Evolutionary conservation across 139 green algal species (phyloP), one percentile per base, ranked within the genome.

Genomic region (Chlorella sp.): DNA sequence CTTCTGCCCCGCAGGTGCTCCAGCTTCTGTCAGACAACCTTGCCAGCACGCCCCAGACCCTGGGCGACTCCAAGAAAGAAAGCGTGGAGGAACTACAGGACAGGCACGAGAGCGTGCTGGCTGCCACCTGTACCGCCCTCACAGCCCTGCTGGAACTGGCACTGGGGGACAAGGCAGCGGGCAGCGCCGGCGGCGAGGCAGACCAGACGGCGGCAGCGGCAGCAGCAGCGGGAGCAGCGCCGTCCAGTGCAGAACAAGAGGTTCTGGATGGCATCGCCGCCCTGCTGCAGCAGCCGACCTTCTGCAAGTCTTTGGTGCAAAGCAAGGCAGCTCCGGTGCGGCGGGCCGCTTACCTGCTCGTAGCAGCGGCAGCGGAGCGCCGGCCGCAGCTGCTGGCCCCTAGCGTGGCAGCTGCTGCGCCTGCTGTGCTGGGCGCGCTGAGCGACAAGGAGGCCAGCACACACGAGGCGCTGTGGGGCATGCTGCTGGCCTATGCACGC

Each of bases 381-480:
- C 22, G 21, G 34, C 68, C 89, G 24, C 66, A 68, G 69, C 69
- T 88, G 76, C 40, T 86, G 61, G 85, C 86, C 19, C 86, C 88
- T 18, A 57, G 83, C 18, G 80, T 91, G 34, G 57, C 77, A 4
- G 83, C 81, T 85, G 34, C 79, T 36, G 86, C 81, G 2, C 85
- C 94, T n/a, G 34, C 87, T 36, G 80, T 93, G 60, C 85, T 96
- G 61, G 94, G 91, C 15, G 86, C 85, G 15, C 78, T 96, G 64
- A 53, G 85, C 22, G 96, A 98, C 34, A 94, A 94, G 86, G 94
- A 97, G 11, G 30, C 94, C 0, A 61, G n/a, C 22, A 95, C 93
- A 88, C 96, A 98, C 84, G 77, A 86, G 7, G 91, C 88, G 0
- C 95, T 97, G 94, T 98, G 96, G 96, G 95, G 95, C 36, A 90